phyloP scores from a whole-genome alignment of 1,284 basidiomycete genomes.

The Boletus semigastroideus region DNA sequence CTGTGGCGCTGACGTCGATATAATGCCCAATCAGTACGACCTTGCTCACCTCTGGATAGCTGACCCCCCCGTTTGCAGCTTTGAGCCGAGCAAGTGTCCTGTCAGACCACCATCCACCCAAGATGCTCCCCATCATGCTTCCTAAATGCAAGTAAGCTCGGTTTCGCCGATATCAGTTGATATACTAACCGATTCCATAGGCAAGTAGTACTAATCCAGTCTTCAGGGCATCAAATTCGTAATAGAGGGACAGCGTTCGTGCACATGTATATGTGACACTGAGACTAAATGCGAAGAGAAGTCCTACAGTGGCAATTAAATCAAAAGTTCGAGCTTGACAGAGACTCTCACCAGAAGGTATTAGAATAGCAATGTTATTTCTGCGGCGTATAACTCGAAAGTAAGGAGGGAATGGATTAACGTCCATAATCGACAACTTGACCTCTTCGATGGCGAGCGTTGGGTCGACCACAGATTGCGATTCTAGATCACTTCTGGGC shows the following conservation, averaged over 20 bases:
- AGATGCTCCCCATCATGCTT: constrained; percentile 64
- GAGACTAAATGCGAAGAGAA: constrained; percentile 71
- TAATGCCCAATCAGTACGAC: neutral
- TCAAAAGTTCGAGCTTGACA: constrained; percentile 49
- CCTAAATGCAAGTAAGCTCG: constrained; percentile 39
- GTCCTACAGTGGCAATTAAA: constrained; percentile 50
- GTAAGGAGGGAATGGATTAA: constrained; percentile 26
- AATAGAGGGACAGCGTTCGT: constrained; percentile 63
- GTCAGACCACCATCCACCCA: constrained; percentile 82
- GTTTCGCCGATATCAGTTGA: neutral
- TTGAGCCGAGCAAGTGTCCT: constrained; percentile 57
- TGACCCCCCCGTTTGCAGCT: constrained; percentile 59
- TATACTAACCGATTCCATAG: constrained; percentile 61
- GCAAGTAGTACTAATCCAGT: constrained; percentile 79
- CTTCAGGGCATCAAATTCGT: constrained; percentile 68
- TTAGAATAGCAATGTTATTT: constrained; percentile 21
- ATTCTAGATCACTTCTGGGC: constrained; percentile 22
- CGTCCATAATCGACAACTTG: constrained; percentile 19
- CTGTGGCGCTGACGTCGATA: constrained; percentile 34
- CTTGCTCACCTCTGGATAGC: constrained; percentile 61
- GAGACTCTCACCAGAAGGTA: constrained; percentile 21
- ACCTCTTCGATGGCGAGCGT: neutral
- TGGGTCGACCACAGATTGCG: constrained; percentile 9
- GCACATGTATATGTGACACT: constrained; percentile 71
- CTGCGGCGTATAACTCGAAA: constrained; percentile 12